Conservation (phyloP, 2,329 filamentous ascomycete species). For the Phyllachora maydis region DNA sequence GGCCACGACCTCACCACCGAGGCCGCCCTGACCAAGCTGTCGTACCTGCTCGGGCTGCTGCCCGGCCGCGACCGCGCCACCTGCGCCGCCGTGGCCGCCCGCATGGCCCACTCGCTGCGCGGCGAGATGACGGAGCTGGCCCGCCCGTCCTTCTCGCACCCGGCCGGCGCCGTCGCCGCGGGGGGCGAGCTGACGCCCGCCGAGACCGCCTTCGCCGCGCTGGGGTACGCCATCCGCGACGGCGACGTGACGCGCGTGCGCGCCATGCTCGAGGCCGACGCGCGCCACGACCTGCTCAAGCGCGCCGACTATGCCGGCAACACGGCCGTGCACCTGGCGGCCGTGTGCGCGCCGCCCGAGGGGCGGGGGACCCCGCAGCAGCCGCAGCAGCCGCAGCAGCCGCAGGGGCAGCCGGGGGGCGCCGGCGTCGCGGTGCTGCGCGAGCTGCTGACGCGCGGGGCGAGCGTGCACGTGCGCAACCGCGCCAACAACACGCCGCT, state of each 20-base stretch:
- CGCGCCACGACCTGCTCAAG: slow-evolving; percentile 39
- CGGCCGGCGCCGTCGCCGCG: slow-evolving; percentile 28
- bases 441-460: slow-evolving; percentile 36
- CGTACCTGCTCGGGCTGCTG: slow-evolving; percentile 54
- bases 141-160: slow-evolving; percentile 57
- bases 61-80: too few species aligned
- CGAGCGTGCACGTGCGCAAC: slow-evolving; percentile 47
- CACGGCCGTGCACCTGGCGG: slow-evolving; percentile 40
- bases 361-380: too few species aligned
- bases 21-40: slow-evolving; percentile 77
- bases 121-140: slow-evolving; percentile 71
- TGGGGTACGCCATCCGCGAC: slow-evolving; percentile 62
- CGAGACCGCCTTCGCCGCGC: slow-evolving; percentile 48
- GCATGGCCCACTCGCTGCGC: slow-evolving; percentile 56
- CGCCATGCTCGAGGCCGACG: slow-evolving; percentile 46
- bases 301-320: slow-evolving; percentile 67
- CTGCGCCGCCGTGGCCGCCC: slow-evolving; percentile 40
- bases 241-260: slow-evolving; percentile 45
- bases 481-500: slow-evolving; percentile 44
- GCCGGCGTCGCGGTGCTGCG: slow-evolving; percentile 32
- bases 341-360: too few species aligned
- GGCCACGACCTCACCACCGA: slow-evolving; percentile 80
- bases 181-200: slow-evolving; percentile 19
- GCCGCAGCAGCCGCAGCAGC: too few species aligned
- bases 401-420: too few species aligned